Percentiles rank a stretch among this genome's conserved stretches.
Evolutionary conservation across 1,284 basidiomycete genomes (phyloP).

Genomic region (Pseudozyma tsukubaensis): DNA sequence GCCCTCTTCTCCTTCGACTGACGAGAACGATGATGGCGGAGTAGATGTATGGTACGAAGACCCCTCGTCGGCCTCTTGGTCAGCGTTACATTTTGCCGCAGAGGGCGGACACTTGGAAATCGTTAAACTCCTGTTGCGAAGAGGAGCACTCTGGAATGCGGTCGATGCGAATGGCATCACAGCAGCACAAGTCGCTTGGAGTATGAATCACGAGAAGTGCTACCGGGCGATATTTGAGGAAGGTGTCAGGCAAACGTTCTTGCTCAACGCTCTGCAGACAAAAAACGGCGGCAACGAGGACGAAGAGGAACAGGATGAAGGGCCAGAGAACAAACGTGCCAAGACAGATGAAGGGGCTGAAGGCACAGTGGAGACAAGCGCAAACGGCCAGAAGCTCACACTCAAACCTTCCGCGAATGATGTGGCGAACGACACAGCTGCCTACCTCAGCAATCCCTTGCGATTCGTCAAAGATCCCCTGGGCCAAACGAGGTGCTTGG

Average conservation of each 20-base stretch:
- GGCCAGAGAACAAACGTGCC: constrained; percentile 17
- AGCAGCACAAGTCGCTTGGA: constrained; percentile 64
- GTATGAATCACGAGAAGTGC: constrained; percentile 52
- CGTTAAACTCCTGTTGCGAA: constrained; percentile 77
- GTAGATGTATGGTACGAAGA: constrained; percentile 85
- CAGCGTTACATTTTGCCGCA: constrained; percentile 88
- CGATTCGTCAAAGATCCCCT: constrained; percentile 74
- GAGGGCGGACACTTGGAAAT: constrained; percentile 77
- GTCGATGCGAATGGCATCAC: constrained; percentile 62
- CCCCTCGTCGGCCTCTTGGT: constrained; percentile 75
- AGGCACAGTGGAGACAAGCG: constrained; percentile 61
- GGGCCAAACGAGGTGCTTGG: constrained; percentile 83
- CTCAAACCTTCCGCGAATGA: constrained; percentile 44
- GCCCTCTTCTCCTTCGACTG: constrained; percentile 11
- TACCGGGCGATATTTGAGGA: constrained; percentile 68
- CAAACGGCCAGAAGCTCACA: constrained; percentile 71
- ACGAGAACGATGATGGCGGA: constrained; percentile 9
- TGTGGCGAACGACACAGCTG: constrained; percentile 74
- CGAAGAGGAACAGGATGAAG: constrained; percentile 29
- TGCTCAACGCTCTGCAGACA: constrained; percentile 43
- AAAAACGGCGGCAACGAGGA: constrained; percentile 13
- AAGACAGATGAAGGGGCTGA: constrained; percentile 5
- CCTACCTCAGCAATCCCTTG: constrained; percentile 80
- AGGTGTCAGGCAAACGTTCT: constrained; percentile 64
- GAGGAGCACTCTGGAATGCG: constrained; percentile 91